Conservation (phyloP, 1,139 yeast species). For the Scheffersomyces insectosa region DNA sequence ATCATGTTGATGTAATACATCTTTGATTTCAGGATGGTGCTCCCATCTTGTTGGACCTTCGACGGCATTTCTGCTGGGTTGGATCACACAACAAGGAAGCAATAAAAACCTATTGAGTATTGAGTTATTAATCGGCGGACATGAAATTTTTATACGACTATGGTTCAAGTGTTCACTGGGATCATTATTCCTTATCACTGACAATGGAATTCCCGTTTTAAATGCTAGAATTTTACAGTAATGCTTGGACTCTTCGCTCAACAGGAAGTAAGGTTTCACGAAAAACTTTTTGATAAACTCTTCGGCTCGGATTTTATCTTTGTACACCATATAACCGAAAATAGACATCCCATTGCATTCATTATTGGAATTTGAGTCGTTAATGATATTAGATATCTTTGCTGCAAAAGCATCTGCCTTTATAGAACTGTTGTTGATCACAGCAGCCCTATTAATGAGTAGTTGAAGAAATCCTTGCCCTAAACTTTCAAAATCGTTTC, state of each 20-base stretch:
- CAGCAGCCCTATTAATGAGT: not conserved
- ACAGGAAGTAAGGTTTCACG: not conserved
- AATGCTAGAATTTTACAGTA: conserved; percentile 2
- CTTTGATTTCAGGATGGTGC: conserved; percentile 1
- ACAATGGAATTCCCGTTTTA: conserved; percentile 5
- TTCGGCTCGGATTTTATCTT: conserved; percentile 5
- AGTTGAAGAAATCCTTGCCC: not conserved
- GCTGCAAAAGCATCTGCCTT: not conserved
- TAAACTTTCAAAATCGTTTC: not conserved
- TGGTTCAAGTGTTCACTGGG: not conserved
- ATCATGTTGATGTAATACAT: conserved; percentile 1
- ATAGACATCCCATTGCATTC: conserved; percentile 1
- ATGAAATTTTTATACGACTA: not conserved
- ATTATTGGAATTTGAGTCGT: not conserved
- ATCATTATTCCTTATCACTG: not conserved
- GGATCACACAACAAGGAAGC: not conserved
- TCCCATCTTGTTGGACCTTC: conserved; percentile 1
- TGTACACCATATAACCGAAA: conserved; percentile 2
- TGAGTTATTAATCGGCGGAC: not conserved
- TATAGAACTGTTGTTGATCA: not conserved
- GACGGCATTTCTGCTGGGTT: not conserved
- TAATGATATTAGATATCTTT: not conserved
- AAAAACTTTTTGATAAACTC: conserved; percentile 3
- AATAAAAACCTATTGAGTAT: not conserved
- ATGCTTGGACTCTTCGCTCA: conserved; percentile 1